Percentiles rank a stretch among this genome's conserved stretches.
Evolutionary conservation across 768 basidiomycete species (phyloP).

Genomic region (Russula emetica): DNA sequence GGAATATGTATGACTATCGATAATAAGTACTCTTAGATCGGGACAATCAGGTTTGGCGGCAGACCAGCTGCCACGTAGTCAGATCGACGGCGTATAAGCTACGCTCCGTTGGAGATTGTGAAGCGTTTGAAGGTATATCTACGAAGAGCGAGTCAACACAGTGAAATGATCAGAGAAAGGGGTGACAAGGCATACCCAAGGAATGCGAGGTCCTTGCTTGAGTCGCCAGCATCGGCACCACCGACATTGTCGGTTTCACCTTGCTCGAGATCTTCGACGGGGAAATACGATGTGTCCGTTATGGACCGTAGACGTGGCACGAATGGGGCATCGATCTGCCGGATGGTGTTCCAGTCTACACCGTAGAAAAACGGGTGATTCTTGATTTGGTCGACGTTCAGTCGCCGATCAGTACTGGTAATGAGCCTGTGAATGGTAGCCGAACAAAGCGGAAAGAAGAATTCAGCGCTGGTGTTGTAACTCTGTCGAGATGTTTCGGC

Average conservation of each 20-base stretch:
- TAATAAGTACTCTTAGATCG: conserved; percentile 22
- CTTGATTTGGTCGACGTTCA: conserved; percentile 84
- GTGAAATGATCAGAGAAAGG: not conserved
- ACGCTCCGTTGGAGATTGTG: conserved; percentile 55
- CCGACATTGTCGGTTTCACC: conserved; percentile 45
- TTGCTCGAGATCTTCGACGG: conserved; percentile 89
- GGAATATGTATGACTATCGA: conserved; percentile 18
- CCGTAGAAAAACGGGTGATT: conserved; percentile 91
- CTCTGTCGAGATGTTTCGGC: not conserved
- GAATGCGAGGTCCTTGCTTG: conserved; percentile 57
- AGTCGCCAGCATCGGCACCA: conserved; percentile 38
- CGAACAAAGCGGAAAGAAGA: not conserved
- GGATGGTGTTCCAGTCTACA: conserved; percentile 87
- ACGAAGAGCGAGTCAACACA: conserved; percentile 9
- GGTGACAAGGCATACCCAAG: conserved; percentile 42
- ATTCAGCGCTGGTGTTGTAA: conserved; percentile 4
- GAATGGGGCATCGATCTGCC: conserved; percentile 90
- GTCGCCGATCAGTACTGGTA: conserved; percentile 73
- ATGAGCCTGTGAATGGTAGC: conserved; percentile 55
- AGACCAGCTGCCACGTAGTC: conserved; percentile 24
- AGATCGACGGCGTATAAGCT: conserved; percentile 31
- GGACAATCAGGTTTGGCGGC: conserved; percentile 8
- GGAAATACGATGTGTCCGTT: conserved; percentile 98
- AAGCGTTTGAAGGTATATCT: conserved; percentile 83
- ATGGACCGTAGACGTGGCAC: conserved; percentile 91